A percentile compares a stretch with the other conserved stretches of the same genome.
Conservation (phyloP, 139 green algal genomes). For the Picochlorum sp. region DNA sequence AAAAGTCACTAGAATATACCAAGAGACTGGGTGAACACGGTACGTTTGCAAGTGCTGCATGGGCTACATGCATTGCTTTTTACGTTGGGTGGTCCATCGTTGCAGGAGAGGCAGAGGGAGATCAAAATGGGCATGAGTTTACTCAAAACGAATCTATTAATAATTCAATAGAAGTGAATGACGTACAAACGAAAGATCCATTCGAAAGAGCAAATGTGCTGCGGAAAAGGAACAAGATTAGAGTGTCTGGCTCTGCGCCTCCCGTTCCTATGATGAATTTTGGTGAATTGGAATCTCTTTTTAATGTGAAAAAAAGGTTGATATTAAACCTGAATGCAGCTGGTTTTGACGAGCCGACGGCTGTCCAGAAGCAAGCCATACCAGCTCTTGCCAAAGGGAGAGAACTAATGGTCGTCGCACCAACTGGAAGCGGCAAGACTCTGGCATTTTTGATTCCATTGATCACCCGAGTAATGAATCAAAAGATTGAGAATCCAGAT, state of each 20-base stretch:
- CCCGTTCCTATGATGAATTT: not conserved
- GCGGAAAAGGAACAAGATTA: slow-evolving; percentile 53
- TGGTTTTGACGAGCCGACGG: slow-evolving; percentile 62
- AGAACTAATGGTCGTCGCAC: slow-evolving; percentile 76
- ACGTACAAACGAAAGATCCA: slow-evolving; percentile 29
- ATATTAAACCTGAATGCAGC: slow-evolving; percentile 20
- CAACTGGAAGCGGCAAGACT: slow-evolving; percentile 85
- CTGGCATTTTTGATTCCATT: slow-evolving; percentile 85
- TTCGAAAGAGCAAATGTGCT: slow-evolving; percentile 54
- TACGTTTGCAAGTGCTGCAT: not conserved
- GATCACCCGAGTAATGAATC: slow-evolving; percentile 19
- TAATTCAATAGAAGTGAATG: not conserved
- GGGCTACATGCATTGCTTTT: not conserved
- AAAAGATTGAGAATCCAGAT: not conserved
- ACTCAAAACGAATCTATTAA: not conserved
- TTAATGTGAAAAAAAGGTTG: not conserved
- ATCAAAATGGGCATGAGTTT: not conserved
- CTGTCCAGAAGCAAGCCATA: slow-evolving; percentile 87
- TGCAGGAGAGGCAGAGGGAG: not conserved
- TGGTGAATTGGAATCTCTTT: slow-evolving; percentile 2
- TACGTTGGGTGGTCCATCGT: not conserved
- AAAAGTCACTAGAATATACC: not conserved
- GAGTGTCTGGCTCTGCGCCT: slow-evolving; percentile 21
- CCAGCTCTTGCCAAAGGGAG: slow-evolving; percentile 46
- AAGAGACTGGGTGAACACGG: not conserved